Evolutionary conservation across 306 rosid genomes (phyloP).

Genomic region (Psophocarpus tetragonolobus): DNA sequence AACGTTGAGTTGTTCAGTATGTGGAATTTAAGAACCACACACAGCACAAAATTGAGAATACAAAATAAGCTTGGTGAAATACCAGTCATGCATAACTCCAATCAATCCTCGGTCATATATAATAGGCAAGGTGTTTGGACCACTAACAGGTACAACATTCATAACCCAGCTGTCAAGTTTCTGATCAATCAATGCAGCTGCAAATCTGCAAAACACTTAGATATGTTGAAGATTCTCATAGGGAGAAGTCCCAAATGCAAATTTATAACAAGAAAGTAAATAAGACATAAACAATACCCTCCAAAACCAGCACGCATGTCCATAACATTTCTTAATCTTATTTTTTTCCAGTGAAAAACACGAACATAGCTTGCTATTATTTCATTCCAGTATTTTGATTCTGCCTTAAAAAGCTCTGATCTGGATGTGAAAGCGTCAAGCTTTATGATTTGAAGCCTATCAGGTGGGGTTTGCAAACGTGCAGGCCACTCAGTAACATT

Average conservation of each 20-base stretch:
- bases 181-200: slow-evolving; percentile 67
- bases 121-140: slow-evolving; percentile 94
- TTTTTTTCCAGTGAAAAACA: slow-evolving; percentile 67
- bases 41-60: background rate
- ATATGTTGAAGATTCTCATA: slow-evolving; percentile 27
- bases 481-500: slow-evolving; percentile 76
- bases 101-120: slow-evolving; percentile 92
- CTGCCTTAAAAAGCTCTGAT: slow-evolving; percentile 85
- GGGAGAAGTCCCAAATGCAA: slow-evolving; percentile 16
- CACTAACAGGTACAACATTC: slow-evolving; percentile 94
- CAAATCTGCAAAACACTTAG: slow-evolving; percentile 68
- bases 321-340: slow-evolving; percentile 80
- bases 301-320: slow-evolving; percentile 99
- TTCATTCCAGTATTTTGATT: slow-evolving; percentile 77
- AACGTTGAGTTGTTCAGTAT: background rate
- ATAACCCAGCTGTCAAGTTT: slow-evolving; percentile 81
- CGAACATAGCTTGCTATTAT: slow-evolving; percentile 64
- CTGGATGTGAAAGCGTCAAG: slow-evolving; percentile 79
- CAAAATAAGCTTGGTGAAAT: slow-evolving; percentile 17
- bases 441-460: slow-evolving; percentile 86
- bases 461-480: slow-evolving; percentile 79
- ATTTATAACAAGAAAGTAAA: slow-evolving; percentile 1
- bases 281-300: slow-evolving; percentile 61
- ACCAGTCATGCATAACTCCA: slow-evolving; percentile 98
- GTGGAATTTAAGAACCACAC: slow-evolving; percentile 25